These are phyloP conservation scores for Polygonum maritimum DNA, from an alignment of 148 eudicot species.

Conservation along the genomic window DNA sequence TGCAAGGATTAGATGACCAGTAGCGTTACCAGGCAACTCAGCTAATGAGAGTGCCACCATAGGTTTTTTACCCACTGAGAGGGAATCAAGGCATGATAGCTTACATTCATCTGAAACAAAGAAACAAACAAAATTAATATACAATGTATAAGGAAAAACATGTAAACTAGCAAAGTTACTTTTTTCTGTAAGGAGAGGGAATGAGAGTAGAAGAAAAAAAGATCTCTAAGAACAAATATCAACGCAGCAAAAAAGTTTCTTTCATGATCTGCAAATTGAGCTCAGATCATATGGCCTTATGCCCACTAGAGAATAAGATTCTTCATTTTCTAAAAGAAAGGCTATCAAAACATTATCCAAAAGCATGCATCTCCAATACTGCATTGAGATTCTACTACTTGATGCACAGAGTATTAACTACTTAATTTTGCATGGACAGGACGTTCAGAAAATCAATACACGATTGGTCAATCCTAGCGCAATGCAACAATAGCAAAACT, in stretches of 20 bases:
- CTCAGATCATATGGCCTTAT: not conserved
- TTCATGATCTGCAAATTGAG: not conserved
- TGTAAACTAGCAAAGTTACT: not conserved
- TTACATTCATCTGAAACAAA: slow-evolving; percentile 55
- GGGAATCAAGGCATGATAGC: slow-evolving; percentile 49
- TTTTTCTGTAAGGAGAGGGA: not conserved
- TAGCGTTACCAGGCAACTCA: slow-evolving; percentile 50
- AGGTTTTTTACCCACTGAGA: slow-evolving; percentile 65
- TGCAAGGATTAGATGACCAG: slow-evolving; percentile 55
- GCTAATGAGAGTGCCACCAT: slow-evolving; percentile 87
- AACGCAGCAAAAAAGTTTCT: not conserved
- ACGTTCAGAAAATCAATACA: not conserved
- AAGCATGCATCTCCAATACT: not conserved
- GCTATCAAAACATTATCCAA: not conserved
- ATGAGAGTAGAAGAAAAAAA: not conserved
- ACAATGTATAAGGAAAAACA: not conserved
- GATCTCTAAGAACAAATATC: not conserved
- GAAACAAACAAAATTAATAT: not conserved
- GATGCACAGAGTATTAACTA: not conserved
- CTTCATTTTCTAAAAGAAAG: not conserved
- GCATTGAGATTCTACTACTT: not conserved
- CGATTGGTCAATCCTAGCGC: not conserved
- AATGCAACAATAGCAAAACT: not conserved
- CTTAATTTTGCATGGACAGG: not conserved
- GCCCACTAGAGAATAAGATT: not conserved